Evolutionary conservation across 306 rosid genomes (phyloP), one percentile per base, ranked within the genome.

Genomic region (Inga laurina): DNA sequence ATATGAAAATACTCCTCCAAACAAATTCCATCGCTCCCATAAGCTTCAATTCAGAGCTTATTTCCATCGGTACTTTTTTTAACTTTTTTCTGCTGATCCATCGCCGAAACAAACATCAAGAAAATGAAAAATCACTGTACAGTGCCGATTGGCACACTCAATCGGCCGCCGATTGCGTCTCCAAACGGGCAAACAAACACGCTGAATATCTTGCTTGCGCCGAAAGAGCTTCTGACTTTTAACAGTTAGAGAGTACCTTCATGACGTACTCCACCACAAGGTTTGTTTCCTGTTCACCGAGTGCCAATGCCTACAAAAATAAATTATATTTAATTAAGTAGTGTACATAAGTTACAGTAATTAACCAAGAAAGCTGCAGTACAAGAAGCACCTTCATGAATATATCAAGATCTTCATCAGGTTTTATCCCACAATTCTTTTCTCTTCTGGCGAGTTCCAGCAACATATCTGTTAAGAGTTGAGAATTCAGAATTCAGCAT

Each of bases 361-460:
- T 8, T 44, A 37, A 34, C 2, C 4, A 2, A 37, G 9, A 30
- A 46, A 77, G 14, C 8, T 44, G 45, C 79, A 79, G 41, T 56
- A 61, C 78, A 77, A 66, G 83, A 83, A 34, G 35, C 59, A 90
- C 99, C 97, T 97, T 97, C 97, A 97, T 92, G 89, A 97, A 94
- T 87, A 97, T 81, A 85, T 97, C 99, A 81, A 97, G 99, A 90
- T 97, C 99, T 83, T 87, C 94, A 78, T 97, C 97, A 5, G 99
- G 99, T 85, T 92, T 97, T 86, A 97, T 94, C 83, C 98, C 98
- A 15, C 88, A 85, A 82, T 90, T 85, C 88, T 97, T 97, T 85
- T 97, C 99, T 88, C 99, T 94, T 90, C 99, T 89, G 67, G 99
- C 95, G 67, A 97, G 99, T 79, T 97, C 99, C 86, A 94, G 34